Conservation (phyloP, 2,329 filamentous ascomycete genomes). For the Diplocarpon rosae region DNA sequence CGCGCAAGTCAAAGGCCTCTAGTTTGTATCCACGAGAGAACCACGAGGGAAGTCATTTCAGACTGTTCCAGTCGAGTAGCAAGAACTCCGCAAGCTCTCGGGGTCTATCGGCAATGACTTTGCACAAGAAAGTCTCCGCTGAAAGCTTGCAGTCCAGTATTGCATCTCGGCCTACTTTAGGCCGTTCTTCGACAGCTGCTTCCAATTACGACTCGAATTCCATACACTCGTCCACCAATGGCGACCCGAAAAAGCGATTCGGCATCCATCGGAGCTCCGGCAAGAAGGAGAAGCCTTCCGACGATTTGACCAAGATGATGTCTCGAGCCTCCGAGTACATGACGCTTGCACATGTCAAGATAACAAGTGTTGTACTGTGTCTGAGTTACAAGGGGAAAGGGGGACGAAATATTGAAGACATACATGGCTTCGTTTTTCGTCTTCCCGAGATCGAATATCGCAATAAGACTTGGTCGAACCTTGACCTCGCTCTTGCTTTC, state of each 20-base stretch:
- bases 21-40: constrained; percentile 21
- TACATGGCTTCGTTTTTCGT: constrained; percentile 95
- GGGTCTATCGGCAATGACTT: constrained; percentile 12
- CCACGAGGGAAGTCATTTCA: constrained; percentile 30
- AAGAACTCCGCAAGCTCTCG: constrained; percentile 19
- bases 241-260: constrained; percentile 39
- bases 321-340: constrained; percentile 90
- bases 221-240: constrained; percentile 17
- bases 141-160: constrained; percentile 24
- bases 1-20: constrained; percentile 17
- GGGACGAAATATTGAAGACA: constrained; percentile 89
- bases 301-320: constrained; percentile 96
- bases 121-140: constrained; percentile 25
- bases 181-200: constrained; percentile 17
- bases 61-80: constrained; percentile 32
- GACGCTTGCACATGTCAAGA: constrained; percentile 91
- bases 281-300: constrained; percentile 50
- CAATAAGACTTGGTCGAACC: constrained; percentile 98
- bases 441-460: constrained; percentile 90
- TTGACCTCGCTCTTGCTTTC: constrained; percentile 82
- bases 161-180: constrained; percentile 18
- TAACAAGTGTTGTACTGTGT: constrained; percentile 89
- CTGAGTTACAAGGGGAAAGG: constrained; percentile 94
- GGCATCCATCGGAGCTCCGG: constrained; percentile 32
- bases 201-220: constrained; percentile 15